Percentiles rank a stretch among this genome's conserved stretches.
Evolutionary conservation across 108 stramenopile species (phyloP).

Genomic region (Nitzschia sp.): DNA sequence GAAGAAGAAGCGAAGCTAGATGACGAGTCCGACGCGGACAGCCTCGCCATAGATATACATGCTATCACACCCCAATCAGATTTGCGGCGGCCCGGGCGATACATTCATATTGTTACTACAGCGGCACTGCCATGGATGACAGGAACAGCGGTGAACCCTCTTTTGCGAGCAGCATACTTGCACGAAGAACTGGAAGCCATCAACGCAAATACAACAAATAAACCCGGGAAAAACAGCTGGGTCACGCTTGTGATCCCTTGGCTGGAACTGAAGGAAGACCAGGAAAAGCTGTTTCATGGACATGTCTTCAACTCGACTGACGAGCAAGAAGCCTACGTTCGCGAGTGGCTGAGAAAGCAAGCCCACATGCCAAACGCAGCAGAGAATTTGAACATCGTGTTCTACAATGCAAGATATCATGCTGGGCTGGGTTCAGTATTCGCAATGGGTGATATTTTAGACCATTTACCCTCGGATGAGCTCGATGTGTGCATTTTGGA

Average conservation of each 20-base stretch:
- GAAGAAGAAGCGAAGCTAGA: constrained; percentile 62
- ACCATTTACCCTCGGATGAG: constrained; percentile 18
- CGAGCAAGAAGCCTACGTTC: constrained; percentile 79
- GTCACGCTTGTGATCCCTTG: constrained; percentile 88
- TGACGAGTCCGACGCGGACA: constrained; percentile 17
- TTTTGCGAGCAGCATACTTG: constrained; percentile 84
- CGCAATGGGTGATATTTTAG: constrained; percentile 85
- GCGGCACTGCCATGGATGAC: constrained; percentile 88
- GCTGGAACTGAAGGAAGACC: constrained; percentile 79
- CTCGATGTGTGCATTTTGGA: constrained; percentile 78
- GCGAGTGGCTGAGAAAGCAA: constrained; percentile 62
- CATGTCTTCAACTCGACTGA: constrained; percentile 46
- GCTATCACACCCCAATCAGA: constrained; percentile 62
- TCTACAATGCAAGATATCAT: constrained; percentile 77
- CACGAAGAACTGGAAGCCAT: constrained; percentile 21
- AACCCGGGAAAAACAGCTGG: constrained; percentile 21
- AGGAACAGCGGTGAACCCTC: constrained; percentile 87
- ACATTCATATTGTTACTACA: constrained; percentile 82
- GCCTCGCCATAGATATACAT: constrained; percentile 29
- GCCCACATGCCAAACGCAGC: constrained; percentile 73
- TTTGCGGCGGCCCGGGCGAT: constrained; percentile 49
- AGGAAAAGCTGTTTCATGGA: constrained; percentile 52
- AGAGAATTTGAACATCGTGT: constrained; percentile 63
- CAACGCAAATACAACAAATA: constrained; percentile 13
- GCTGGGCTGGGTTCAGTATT: constrained; percentile 67